These are phyloP conservation scores for Vitis hybrid DNA, from an alignment of 177 flowering plant genomes.

Conservation along the genomic window DNA sequence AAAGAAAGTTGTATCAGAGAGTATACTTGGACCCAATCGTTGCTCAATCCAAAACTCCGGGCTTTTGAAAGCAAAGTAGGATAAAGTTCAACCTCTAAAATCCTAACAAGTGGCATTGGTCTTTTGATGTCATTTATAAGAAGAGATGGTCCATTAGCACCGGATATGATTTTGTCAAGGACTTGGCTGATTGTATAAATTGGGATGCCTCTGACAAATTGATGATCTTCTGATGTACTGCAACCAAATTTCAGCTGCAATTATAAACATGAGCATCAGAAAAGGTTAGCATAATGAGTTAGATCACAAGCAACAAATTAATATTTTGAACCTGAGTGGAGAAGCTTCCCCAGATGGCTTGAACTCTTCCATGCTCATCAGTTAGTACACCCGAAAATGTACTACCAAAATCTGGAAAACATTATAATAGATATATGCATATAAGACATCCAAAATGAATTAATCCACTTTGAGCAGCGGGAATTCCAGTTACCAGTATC, in stretches of 20 bases:
- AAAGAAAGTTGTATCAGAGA: conserved; percentile 1
- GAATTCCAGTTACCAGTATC: conserved; percentile 64
- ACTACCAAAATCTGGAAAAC: conserved; percentile 80
- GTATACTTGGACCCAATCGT: conserved; percentile 86
- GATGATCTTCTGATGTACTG: conserved; percentile 85
- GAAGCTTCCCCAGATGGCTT: conserved; percentile 96
- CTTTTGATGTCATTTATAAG: conserved; percentile 79
- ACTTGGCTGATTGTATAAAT: conserved; percentile 73
- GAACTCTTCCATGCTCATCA: conserved; percentile 88
- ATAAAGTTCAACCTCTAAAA: conserved; percentile 89
- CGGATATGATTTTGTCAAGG: conserved; percentile 71
- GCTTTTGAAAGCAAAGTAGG: conserved; percentile 96
- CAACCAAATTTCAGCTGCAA: conserved; percentile 81
- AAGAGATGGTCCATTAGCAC: conserved; percentile 67
- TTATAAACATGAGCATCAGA: conserved; percentile 6
- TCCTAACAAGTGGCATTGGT: conserved; percentile 87
- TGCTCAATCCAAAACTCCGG: conserved; percentile 86
- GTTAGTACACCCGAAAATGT: conserved; percentile 90
- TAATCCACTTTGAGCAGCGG: conserved; percentile 1
- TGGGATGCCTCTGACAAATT: conserved; percentile 91
- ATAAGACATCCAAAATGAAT: background rate
- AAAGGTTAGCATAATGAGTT: background rate
- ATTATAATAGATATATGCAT: background rate
- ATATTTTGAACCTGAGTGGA: conserved; percentile 75
- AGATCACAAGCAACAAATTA: conserved; percentile 4